Conservation (phyloP, 2,329 filamentous ascomycete species). For the Calonectria hongkongensis region DNA sequence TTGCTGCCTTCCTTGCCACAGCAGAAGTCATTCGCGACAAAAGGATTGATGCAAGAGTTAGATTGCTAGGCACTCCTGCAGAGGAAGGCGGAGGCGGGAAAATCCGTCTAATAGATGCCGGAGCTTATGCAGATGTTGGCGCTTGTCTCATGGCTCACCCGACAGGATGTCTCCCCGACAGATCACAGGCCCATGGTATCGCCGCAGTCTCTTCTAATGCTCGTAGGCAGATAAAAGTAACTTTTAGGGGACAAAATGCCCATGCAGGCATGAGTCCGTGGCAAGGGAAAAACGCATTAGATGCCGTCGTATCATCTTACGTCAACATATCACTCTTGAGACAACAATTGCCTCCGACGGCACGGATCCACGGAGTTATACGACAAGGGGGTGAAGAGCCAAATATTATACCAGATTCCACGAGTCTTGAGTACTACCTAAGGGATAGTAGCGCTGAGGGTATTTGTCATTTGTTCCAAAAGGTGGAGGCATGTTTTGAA, state of each 20-base stretch:
- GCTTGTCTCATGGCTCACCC: conserved; percentile 57
- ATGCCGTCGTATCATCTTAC: conserved; percentile 71
- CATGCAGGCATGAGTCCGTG: conserved; percentile 76
- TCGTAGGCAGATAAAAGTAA: conserved; percentile 69
- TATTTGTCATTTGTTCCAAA: conserved; percentile 55
- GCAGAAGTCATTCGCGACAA: conserved; percentile 41
- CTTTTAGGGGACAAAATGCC: conserved; percentile 72
- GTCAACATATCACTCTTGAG: conserved; percentile 70
- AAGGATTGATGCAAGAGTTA: conserved; percentile 33
- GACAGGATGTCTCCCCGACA: conserved; percentile 25
- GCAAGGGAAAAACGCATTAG: conserved; percentile 76
- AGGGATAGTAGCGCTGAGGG: conserved; percentile 58
- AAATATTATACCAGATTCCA: conserved; percentile 74
- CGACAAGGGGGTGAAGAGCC: conserved; percentile 71
- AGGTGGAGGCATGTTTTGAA: conserved; percentile 64
- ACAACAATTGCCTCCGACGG: conserved; percentile 73
- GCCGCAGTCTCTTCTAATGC: conserved; percentile 67
- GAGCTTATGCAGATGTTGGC: conserved; percentile 64
- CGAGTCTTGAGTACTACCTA: conserved; percentile 60
- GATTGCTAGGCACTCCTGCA: conserved; percentile 71
- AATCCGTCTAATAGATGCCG: conserved; percentile 65
- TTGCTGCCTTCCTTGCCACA: conserved; percentile 61
- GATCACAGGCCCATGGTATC: conserved; percentile 54
- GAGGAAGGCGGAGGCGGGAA: conserved; percentile 73
- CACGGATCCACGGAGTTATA: conserved; percentile 71